Percentiles rank a stretch among this genome's conserved stretches.
Evolutionary conservation across 805 yeast genomes (phyloP).

Genomic region (Candida hungchunana): DNA sequence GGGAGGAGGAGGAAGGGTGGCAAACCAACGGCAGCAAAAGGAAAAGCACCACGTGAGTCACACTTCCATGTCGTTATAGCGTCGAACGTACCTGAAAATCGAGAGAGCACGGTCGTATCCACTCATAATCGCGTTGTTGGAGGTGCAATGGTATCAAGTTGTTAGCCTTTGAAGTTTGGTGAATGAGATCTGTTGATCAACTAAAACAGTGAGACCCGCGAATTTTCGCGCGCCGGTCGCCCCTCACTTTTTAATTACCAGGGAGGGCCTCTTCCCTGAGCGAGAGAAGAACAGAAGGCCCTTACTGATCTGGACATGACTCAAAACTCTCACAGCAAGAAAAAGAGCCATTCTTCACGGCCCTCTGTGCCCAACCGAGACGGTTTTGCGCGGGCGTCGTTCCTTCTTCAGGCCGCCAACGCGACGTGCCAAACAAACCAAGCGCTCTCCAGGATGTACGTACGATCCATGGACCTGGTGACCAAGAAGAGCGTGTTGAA

Average conservation of each 20-base stretch:
- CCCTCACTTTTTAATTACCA: too few relatives aligned
- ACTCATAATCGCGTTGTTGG: slow-evolving; percentile 53
- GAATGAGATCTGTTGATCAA: background rate
- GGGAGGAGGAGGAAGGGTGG: too few relatives aligned
- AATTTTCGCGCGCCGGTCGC: too few relatives aligned
- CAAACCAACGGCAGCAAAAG: too few relatives aligned
- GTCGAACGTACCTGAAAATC: slow-evolving; percentile 78
- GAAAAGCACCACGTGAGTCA: too few relatives aligned
- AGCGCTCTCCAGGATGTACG: slow-evolving; percentile 51
- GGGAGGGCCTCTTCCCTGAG: too few relatives aligned
- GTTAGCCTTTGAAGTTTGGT: background rate
- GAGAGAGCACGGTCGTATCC: slow-evolving; percentile 99
- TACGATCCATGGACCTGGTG: slow-evolving; percentile 52
- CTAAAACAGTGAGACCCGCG: too few relatives aligned
- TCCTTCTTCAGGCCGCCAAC: slow-evolving; percentile 46
- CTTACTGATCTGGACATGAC: too few relatives aligned
- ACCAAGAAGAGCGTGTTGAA: slow-evolving; percentile 66
- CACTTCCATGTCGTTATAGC: background rate
- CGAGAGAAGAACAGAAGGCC: too few relatives aligned
- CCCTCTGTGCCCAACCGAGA: slow-evolving; percentile 35
- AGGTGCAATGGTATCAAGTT: background rate
- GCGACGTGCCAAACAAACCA: slow-evolving; percentile 22
- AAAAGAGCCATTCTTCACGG: slow-evolving; percentile 2
- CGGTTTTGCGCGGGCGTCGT: slow-evolving; percentile 55
- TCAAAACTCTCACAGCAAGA: background rate